phyloP scores from a whole-genome alignment of 192 early-diverging fungal species.

The Podila verticillata region DNA sequence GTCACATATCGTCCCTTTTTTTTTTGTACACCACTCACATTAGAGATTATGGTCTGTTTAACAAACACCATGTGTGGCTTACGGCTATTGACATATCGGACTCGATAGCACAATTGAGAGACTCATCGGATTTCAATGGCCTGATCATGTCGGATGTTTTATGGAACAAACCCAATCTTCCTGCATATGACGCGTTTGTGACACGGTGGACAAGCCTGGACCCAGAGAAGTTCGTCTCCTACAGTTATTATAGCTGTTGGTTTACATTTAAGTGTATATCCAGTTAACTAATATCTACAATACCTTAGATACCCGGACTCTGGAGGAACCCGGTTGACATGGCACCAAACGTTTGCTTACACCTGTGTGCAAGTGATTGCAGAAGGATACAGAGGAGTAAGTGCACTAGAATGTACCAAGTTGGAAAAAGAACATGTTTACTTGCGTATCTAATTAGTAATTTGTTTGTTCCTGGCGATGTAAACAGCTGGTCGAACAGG shows the following conservation, averaged over 20 bases:
- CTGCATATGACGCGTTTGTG: slow-evolving; percentile 21
- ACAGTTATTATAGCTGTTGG: too few species aligned
- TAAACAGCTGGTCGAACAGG: slow-evolving; percentile 14
- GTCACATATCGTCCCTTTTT: too few species aligned
- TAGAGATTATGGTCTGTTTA: slow-evolving; percentile 24
- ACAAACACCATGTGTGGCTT: slow-evolving; percentile 24
- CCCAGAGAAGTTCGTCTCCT: slow-evolving; percentile 3
- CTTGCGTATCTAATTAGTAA: too few species aligned
- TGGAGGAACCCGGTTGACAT: slow-evolving; percentile 16
- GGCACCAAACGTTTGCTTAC: slow-evolving; percentile 44
- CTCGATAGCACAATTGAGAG: not conserved
- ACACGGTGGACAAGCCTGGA: slow-evolving; percentile 11
- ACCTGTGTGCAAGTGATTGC: slow-evolving; percentile 31
- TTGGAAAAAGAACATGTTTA: too few species aligned
- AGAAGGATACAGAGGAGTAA: slow-evolving; percentile 25
- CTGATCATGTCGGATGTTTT: slow-evolving; percentile 35
- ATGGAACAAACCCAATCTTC: slow-evolving; percentile 23
- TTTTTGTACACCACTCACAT: too few species aligned
- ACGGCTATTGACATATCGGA: slow-evolving; percentile 33
- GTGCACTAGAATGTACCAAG: not conserved
- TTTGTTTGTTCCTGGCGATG: not conserved
- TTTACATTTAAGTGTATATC: too few species aligned
- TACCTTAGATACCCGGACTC: slow-evolving; percentile 19
- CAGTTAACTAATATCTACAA: too few species aligned
- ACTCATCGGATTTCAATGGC: slow-evolving; percentile 23